Base-by-base conservation (phyloP, 1,139 yeast genomes). In the Meyerozyma sp. region DNA sequence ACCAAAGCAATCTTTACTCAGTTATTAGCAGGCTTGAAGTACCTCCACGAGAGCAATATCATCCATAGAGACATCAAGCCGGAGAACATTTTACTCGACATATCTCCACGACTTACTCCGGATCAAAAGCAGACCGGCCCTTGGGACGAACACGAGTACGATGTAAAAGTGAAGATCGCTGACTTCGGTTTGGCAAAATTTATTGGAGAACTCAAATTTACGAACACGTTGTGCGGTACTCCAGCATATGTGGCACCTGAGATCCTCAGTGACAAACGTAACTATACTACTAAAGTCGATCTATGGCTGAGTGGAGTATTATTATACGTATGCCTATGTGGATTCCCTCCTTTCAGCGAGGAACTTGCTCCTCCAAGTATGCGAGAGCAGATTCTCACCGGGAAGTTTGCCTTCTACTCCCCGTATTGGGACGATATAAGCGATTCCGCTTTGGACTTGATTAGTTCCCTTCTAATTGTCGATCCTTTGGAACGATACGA, bases 41-140 rank as follows among this genome's bases (percentile, higher is more conserved):
- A 84, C 57, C 61, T 88, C 36, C 96, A 89, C 58, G 68, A 73
- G 3, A 75, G 74, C 41, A 89, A 93, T 42, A 84, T 89, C 36
- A 91, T 94, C 5, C 96, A 89, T 65, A 63, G 96, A 49, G 94
- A 89, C 58, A 85, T 90, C 46, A 89, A 89, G 57, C 96, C 96
- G 0, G 96, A 89, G 56, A 89, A 89, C 57, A 79, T 89, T n/a
- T 68, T 90, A 29, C 66, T 90, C 16, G 96, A 89, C 57, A 79
- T 84, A 16, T 70, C 70, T 0, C 81, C 76, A 8, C 64, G 78
- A 40, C 53, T 59, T 0, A 53, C 66, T 7, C 45, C 58, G 0
- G 66, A 66, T 26, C 77, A 77, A 44, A 82, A 81, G 5, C 84
- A 84, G 66, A 78, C 65, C 0, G 86, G 88, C 0, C 91, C 91